These are phyloP conservation scores for Talaromyces sp. DNA, from an alignment of 2,329 filamentous ascomycete genomes.

Conservation along the genomic window DNA sequence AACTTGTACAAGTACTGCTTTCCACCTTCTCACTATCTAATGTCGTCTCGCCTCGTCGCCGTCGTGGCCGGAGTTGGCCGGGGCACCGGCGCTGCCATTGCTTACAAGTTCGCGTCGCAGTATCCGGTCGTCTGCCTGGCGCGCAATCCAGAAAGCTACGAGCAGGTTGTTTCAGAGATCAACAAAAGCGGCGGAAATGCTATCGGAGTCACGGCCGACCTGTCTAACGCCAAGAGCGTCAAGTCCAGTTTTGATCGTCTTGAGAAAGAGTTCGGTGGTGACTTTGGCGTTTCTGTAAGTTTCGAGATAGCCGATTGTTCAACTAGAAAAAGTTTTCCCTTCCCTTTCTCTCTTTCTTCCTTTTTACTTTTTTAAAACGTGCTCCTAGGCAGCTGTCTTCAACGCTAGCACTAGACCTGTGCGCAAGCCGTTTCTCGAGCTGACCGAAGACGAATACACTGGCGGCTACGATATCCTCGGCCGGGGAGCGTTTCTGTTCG, in stretches of 20 bases:
- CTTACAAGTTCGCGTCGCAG: constrained; percentile 53
- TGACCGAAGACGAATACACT: constrained; percentile 16
- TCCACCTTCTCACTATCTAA: background rate
- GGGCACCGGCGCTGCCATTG: constrained; percentile 25
- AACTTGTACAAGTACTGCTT: no score
- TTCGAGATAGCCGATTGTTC: background rate
- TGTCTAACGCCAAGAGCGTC: constrained; percentile 47
- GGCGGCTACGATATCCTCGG: constrained; percentile 18
- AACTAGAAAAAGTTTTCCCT: no score
- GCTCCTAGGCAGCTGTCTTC: constrained; percentile 42
- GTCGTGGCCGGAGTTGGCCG: constrained; percentile 18
- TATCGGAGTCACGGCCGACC: constrained; percentile 63
- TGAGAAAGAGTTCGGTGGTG: background rate
- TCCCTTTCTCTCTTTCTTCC: no score
- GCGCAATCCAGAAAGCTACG: constrained; percentile 59
- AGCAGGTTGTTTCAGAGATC: constrained; percentile 63
- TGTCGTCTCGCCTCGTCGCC: constrained; percentile 8
- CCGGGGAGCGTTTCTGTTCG: constrained; percentile 47
- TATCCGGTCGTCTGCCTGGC: constrained; percentile 74
- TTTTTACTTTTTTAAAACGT: constrained; percentile 21
- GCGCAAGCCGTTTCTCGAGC: constrained; percentile 23
- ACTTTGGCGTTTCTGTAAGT: background rate
- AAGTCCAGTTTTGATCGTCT: background rate
- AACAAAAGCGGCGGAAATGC: constrained; percentile 61
- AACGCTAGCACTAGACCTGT: constrained; percentile 42